Base-by-base conservation (phyloP, 2,329 filamentous ascomycete species). In the Polytolypa hystricis region DNA sequence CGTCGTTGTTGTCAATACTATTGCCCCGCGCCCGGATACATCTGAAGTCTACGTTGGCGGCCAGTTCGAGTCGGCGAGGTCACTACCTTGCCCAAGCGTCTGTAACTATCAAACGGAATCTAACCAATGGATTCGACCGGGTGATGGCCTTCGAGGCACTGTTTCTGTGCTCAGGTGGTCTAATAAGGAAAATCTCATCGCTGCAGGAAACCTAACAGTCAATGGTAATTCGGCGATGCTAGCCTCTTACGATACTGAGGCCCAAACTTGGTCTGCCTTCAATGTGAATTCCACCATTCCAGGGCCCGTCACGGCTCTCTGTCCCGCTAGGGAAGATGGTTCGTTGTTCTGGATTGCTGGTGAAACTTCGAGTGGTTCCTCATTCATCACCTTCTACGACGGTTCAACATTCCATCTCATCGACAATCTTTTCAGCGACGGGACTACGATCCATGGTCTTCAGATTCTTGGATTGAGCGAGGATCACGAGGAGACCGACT, bases 21-120 rank as follows among this genome's bases (percentile, higher is more conserved):
- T 98, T 47, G 73, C 76, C 8, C 69, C 79, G 6, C 80, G 79
- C 38, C 82, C 84, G 0, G 73, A 72, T 37, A 77, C 77, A 12
- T 68, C 71, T 1, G 77, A 91, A 34, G 69, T 98, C 9, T 98
- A 82, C 52, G 81, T 98, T 20, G 89, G 81, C 25, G 91, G 91
- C 20, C 76, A 73, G 7, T 98, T 96, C 53, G 67, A 75, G n/a
- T 75, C 73, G 20, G 91, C 86, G 12, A 91, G 91, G 18, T 79
- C 81, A 4, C 71, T 96, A 19, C 78, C 75, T 28, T 98, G 91
- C 55, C 77, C 81, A 3, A 79, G 76, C 31, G 73, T 98, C 16
- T 98, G 91, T 60, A 67, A 81, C 41, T 93, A 83, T 62, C 78
- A 81, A 53, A 75, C 78, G 2, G 65, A 73, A 5, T 69, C 70